A percentile compares a stretch with the other conserved stretches of the same genome.
Conservation (phyloP, 192 early-diverging fungal species). For the Coemansia sp. region DNA sequence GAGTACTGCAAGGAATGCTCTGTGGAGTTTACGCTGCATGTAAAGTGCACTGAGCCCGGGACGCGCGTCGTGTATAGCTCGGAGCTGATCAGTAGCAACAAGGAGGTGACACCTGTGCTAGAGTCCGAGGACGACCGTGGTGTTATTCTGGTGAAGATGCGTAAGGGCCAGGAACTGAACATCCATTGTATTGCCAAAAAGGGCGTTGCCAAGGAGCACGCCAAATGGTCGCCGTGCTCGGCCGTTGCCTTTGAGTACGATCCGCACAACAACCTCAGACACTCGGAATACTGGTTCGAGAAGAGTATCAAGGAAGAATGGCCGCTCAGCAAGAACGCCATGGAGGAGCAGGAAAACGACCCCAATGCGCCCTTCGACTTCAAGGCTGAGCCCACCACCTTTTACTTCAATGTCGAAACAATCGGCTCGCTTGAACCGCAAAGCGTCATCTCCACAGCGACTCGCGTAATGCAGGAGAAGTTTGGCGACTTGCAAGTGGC, state of each 20-base stretch:
- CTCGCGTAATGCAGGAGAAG: conserved; percentile 72
- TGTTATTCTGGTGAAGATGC: conserved; percentile 83
- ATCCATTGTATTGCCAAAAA: conserved; percentile 93
- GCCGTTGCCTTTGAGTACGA: conserved; percentile 96
- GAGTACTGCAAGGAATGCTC: conserved; percentile 90
- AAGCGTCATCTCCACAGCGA: conserved; percentile 66
- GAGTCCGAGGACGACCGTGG: conserved; percentile 68
- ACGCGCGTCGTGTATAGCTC: conserved; percentile 79
- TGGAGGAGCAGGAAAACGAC: conserved; percentile 56
- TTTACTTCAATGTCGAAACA: conserved; percentile 79
- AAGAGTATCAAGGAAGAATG: conserved; percentile 82
- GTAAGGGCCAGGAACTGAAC: conserved; percentile 90
- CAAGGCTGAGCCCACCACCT: conserved; percentile 75
- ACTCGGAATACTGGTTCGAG: conserved; percentile 93
- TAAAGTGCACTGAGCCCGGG: conserved; percentile 77
- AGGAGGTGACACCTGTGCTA: conserved; percentile 66
- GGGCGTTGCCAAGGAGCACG: conserved; percentile 96
- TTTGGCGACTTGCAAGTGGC: conserved; percentile 69
- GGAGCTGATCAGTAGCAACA: conserved; percentile 76
- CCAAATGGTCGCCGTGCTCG: conserved; percentile 93
- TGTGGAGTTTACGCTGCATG: conserved; percentile 83
- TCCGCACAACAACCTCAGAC: conserved; percentile 89
- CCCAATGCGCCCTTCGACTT: conserved; percentile 67
- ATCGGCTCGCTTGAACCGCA: conserved; percentile 75
- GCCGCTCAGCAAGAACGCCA: conserved; percentile 69